Base-by-base conservation (phyloP, 106 monocot genomes). In the Iris macrosiphon region DNA sequence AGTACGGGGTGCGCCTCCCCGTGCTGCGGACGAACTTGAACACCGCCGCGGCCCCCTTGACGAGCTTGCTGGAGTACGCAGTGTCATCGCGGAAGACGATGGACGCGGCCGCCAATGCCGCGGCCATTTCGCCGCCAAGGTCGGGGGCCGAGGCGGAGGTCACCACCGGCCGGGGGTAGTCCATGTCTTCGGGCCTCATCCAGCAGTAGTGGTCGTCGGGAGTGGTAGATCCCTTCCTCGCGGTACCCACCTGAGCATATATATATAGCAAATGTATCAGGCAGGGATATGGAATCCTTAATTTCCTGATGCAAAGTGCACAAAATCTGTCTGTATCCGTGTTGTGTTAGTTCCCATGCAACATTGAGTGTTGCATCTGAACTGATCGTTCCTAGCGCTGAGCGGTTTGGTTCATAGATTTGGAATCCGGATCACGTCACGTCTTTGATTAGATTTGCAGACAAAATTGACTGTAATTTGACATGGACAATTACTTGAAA, bases 141-240 rank as follows among this genome's bases (percentile, higher is more conserved):
- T 79, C 79, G 7, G 79, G 79, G 6, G 73, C 73, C 3, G 64
- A 23, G 12, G 34, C 2, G 4, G 53, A 38, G 7, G 25, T 40
- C 4, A 17, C 37, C 51, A 79, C 73, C 1, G 73, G 79, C 0
- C 79, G 69, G 0, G 52, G 48, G 59, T 79, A 79, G 68, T 68
- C 35, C 79, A 79, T 79, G 60, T 79, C 69, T 31, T 79, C 79
- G 19, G 79, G 79, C 19, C 79, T 32, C 55, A 32, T 64, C 79
- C 79, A 79, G 34, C 79, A 79, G 79, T 45, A 79, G 55, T 64
- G 73, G 48, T 79, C 73, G 32, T 79, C 72, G 29, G 78, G 78
- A 9, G 51, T 63, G 21, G 55, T 78, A 1, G 71, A 66, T 4
- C 16, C 60, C 6, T 66, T 67, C 33, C 17, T 55, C 16, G 62